Evolutionary conservation across 1,284 basidiomycete species (phyloP).

Genomic region (Moesziomyces globuligerus): DNA sequence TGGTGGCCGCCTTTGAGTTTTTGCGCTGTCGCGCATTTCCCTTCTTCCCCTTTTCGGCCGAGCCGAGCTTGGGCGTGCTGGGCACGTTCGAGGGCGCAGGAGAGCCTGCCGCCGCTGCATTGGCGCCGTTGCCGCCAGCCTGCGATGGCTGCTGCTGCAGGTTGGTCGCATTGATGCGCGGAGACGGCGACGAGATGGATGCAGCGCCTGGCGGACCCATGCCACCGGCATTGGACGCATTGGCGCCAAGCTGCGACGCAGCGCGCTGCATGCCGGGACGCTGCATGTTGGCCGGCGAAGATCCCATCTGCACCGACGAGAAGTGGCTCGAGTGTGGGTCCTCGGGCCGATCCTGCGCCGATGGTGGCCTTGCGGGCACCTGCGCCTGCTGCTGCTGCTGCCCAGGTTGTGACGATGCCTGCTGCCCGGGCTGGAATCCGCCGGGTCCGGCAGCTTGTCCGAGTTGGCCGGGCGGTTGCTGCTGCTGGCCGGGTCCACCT

Average conservation of each 20-base stretch:
- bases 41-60: conserved; percentile 55
- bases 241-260: conserved; percentile 25
- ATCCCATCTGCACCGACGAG: conserved; percentile 36
- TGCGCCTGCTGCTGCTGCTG: conserved; percentile 29
- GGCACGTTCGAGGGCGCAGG: conserved; percentile 37
- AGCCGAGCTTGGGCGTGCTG: conserved; percentile 50
- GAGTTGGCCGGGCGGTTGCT: conserved; percentile 34
- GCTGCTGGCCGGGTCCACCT: conserved; percentile 36
- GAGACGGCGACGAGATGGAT: conserved; percentile 49
- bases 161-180: conserved; percentile 32
- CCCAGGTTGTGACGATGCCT: too few relatives aligned
- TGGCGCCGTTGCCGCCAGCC: conserved; percentile 14
- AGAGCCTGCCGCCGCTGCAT: conserved; percentile 13
- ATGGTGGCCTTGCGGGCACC: conserved; percentile 19
- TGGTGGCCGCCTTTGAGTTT: conserved; percentile 49
- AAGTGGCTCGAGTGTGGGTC: conserved; percentile 38
- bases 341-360: conserved; percentile 31
- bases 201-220: conserved; percentile 53
- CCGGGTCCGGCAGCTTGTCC: conserved; percentile 19
- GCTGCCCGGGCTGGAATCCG: conserved; percentile 32
- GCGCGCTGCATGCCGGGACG: conserved; percentile 46
- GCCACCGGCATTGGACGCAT: conserved; percentile 28
- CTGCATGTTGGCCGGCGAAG: conserved; percentile 49
- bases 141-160: conserved; percentile 21
- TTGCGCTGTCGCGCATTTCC: conserved; percentile 46